Conservation (phyloP, 371 early-diverging fungal species). For the Lichtheimia corymbifera region DNA sequence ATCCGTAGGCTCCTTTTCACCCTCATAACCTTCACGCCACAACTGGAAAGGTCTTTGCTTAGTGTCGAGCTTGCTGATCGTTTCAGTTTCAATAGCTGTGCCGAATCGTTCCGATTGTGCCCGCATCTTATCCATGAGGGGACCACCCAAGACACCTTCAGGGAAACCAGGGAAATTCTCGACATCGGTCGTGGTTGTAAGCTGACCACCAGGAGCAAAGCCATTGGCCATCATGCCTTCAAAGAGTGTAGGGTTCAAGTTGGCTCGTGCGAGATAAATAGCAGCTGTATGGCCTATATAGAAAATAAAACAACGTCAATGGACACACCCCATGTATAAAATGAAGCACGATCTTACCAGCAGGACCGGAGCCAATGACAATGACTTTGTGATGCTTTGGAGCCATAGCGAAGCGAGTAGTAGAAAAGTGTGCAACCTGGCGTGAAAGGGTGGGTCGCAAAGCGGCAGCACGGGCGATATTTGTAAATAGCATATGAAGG, state of each 20-base stretch:
- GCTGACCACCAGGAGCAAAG: slow-evolving; percentile 86
- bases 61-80: slow-evolving; percentile 84
- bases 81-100: slow-evolving; percentile 87
- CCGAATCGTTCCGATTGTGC: slow-evolving; percentile 82
- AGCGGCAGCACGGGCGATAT: neutral
- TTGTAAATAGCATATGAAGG: neutral
- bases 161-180: slow-evolving; percentile 93
- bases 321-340: no score
- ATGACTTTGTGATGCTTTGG: slow-evolving; percentile 50
- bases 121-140: slow-evolving; percentile 81
- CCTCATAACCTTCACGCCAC: slow-evolving; percentile 85
- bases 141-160: slow-evolving; percentile 79
- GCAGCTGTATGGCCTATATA: slow-evolving; percentile 87
- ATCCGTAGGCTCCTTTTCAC: slow-evolving; percentile 64
- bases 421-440: slow-evolving; percentile 4
- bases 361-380: slow-evolving; percentile 92
- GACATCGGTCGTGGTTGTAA: slow-evolving; percentile 91
- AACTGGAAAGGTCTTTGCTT: slow-evolving; percentile 86
- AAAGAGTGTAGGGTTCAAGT: slow-evolving; percentile 90
- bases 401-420: slow-evolving; percentile 25
- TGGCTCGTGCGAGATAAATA: slow-evolving; percentile 93
- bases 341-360: slow-evolving; percentile 47
- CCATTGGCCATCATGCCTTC: slow-evolving; percentile 97
- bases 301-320: no score
- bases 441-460: slow-evolving; percentile 1